Base-by-base conservation (phyloP, 169 alveolate genomes). In the Miamiensis avidus region DNA sequence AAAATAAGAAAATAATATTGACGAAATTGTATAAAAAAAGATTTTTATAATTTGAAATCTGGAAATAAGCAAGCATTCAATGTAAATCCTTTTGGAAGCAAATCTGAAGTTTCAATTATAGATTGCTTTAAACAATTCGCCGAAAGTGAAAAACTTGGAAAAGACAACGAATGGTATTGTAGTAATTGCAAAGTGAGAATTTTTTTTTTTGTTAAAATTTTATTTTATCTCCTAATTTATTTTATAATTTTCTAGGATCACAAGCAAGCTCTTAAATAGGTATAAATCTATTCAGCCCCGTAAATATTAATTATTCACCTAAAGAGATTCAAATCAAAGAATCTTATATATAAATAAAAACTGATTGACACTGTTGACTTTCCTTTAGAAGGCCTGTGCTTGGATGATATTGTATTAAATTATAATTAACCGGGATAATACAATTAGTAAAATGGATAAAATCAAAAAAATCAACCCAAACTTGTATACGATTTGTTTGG, bases 131-230 rank as follows among this genome's bases (percentile, higher is more conserved):
- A 92, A n/a, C 81, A 91, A 31, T 97, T 97, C 88, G 78, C 91
- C 11, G 92, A 88, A 78, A 87, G 90, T 33, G 99, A 98, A 84
- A 92, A 90, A 82, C 92, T 98, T 49, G 97, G 96, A 11, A 91
- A 93, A 87, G 95, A 95, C 29, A 96, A 98, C 91, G 88, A 96
- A 76, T 96, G 98, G 98, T 96, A 93, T 88, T 98, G 99, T 89
- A 85, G 94, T 29, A 93, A 91, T 78, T 98, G 99, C 88, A 94
- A 96, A 78, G 88, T 93, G 30, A 49, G 20, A 49, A 11, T 11
- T 49, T 11, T 49, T 49, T 11, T 49, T 49, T 49, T 49, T 11
- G 4, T 49, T 49, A 4, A n/a, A n/a, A n/a, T n/a, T n/a, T n/a
- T n/a, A n/a, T 49, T 49, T 49, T 49, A 49, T 49, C 69, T 11